Conservation (phyloP, 2,329 filamentous ascomycete genomes). For the Helotiales sp. region DNA sequence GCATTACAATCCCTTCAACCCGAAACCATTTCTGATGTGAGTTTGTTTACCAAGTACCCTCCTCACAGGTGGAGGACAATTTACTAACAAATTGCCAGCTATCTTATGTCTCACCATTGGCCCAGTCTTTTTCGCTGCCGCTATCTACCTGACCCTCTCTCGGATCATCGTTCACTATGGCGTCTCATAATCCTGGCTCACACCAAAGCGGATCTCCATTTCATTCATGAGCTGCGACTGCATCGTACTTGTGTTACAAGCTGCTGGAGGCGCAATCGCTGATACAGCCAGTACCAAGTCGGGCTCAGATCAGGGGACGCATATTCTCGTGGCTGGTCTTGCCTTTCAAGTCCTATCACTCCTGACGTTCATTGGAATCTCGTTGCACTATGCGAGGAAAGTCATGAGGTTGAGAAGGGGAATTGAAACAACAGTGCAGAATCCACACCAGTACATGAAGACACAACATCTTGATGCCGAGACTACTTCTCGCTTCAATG, state of each 20-base stretch:
- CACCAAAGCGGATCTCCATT: conserved; percentile 50
- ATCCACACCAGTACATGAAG: neutral
- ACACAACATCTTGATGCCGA: neutral
- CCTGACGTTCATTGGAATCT: conserved; percentile 27
- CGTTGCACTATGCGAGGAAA: conserved; percentile 16
- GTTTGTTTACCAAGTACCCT: neutral
- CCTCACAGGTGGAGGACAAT: neutral
- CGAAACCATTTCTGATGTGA: conserved; percentile 26
- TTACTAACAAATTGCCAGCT: conserved; percentile 32
- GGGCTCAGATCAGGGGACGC: conserved; percentile 13
- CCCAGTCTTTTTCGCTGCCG: conserved; percentile 54
- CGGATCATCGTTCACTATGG: conserved; percentile 52
- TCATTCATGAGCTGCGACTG: conserved; percentile 48
- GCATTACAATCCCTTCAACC: conserved; percentile 22
- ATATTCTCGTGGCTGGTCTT: conserved; percentile 41
- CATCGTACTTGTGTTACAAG: conserved; percentile 57
- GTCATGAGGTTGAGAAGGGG: conserved; percentile 11
- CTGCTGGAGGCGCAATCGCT: conserved; percentile 55
- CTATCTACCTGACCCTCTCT: conserved; percentile 58
- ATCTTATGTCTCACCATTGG: conserved; percentile 51
- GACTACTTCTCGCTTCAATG: neutral
- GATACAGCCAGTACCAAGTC: conserved; percentile 42
- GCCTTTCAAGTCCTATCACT: conserved; percentile 39
- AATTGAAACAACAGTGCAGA: neutral
- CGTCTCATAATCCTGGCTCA: conserved; percentile 39